Percentiles rank a stretch among this genome's conserved stretches.
These are phyloP conservation scores for Trichophyton benhamiae DNA, from an alignment of 2,329 filamentous ascomycete genomes.

Conservation along the genomic window DNA sequence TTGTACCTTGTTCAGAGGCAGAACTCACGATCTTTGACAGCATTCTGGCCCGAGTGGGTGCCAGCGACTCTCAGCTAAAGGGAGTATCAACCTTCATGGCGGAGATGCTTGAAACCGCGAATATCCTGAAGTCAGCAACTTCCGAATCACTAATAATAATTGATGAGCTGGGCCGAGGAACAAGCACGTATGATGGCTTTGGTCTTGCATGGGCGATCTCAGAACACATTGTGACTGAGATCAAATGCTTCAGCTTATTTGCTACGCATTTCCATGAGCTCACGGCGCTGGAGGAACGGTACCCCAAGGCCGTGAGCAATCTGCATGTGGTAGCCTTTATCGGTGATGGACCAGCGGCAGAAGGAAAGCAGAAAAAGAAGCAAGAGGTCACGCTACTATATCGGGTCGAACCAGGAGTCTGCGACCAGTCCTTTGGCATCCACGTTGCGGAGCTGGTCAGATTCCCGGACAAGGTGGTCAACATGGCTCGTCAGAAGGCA, in stretches of 20 bases:
- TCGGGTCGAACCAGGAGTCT: conserved; percentile 90
- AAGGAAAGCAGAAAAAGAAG: conserved; percentile 38
- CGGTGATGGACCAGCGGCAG: conserved; percentile 39
- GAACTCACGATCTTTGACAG: conserved; percentile 94
- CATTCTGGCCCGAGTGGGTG: conserved; percentile 89
- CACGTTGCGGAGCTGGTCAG: conserved; percentile 94
- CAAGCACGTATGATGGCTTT: conserved; percentile 96
- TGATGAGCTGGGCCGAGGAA: conserved; percentile 90
- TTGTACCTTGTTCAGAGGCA: conserved; percentile 81
- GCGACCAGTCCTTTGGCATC: conserved; percentile 95
- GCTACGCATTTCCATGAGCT: conserved; percentile 98
- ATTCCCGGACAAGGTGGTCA: conserved; percentile 92
- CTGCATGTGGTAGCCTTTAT: conserved; percentile 95
- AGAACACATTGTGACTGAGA: conserved; percentile 91
- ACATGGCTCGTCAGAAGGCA: conserved; percentile 98
- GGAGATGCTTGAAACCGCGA: conserved; percentile 97
- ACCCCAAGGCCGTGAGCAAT: conserved; percentile 72
- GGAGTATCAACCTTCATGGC: conserved; percentile 99
- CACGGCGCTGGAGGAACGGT: conserved; percentile 75
- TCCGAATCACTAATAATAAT: conserved; percentile 96
- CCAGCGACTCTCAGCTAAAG: conserved; percentile 91
- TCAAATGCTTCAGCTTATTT: conserved; percentile 87
- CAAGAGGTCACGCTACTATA: conserved; percentile 87
- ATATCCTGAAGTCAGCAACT: conserved; percentile 94
- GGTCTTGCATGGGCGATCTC: conserved; percentile 98